Percentiles rank a stretch among this genome's conserved stretches.
These are phyloP conservation scores for Biscogniauxia marginata DNA, from an alignment of 2,329 filamentous ascomycete genomes.

Conservation along the genomic window DNA sequence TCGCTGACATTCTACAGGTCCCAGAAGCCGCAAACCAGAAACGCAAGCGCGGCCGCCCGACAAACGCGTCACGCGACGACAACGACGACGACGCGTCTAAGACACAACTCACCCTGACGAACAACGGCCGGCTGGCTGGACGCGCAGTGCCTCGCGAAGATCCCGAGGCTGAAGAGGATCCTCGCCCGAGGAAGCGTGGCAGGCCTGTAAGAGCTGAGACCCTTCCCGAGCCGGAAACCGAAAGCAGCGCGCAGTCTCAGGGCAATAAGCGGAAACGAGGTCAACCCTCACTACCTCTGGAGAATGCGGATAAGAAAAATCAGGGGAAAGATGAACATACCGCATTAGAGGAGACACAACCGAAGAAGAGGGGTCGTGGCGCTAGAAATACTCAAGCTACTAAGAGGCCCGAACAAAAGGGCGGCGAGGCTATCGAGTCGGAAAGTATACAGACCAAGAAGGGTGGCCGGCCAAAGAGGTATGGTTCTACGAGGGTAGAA, in stretches of 20 bases:
- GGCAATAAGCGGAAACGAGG: conserved; percentile 28
- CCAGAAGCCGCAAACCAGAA: conserved; percentile 34
- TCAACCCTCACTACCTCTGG: conserved; percentile 16
- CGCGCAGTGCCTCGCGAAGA: conserved; percentile 5
- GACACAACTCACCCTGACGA: conserved; percentile 17
- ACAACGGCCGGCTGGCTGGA: conserved; percentile 12
- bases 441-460: conserved; percentile 14
- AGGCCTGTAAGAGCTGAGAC: conserved; percentile 17
- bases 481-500: not conserved
- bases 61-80: conserved; percentile 40
- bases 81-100: conserved; percentile 26
- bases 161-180: conserved; percentile 17
- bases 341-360: conserved; percentile 6
- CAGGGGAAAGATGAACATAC: conserved; percentile 3
- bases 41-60: conserved; percentile 44
- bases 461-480: conserved; percentile 12
- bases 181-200: conserved; percentile 26
- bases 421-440: not conserved
- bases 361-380: conserved; percentile 30
- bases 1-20: conserved; percentile 15
- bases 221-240: conserved; percentile 15
- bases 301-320: not conserved
- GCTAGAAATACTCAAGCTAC: conserved; percentile 5
- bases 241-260: conserved; percentile 14
- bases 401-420: not conserved